These are phyloP conservation scores for Salix arbutifolia DNA, from an alignment of 345 rosid species.

Conservation along the genomic window DNA sequence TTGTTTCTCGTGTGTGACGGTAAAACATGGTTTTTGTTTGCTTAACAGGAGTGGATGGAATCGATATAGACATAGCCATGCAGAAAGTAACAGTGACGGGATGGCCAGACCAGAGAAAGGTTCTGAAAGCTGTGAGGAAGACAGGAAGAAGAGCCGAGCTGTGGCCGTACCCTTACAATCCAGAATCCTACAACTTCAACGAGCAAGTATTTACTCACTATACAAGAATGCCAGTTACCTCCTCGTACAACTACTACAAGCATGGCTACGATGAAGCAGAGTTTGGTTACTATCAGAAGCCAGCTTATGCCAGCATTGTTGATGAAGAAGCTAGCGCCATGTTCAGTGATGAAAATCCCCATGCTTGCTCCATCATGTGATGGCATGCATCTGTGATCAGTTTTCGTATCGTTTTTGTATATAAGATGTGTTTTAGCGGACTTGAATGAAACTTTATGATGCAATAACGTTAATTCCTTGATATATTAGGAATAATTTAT, in stretches of 20 bases:
- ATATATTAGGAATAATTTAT: background rate
- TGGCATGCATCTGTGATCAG: background rate
- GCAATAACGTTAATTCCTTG: background rate
- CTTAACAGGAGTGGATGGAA: conserved; percentile 53
- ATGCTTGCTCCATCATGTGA: conserved; percentile 68
- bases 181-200: conserved; percentile 37
- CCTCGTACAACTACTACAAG: conserved; percentile 49
- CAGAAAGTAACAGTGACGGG: conserved; percentile 84
- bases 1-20: background rate
- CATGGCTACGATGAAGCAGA: conserved; percentile 45
- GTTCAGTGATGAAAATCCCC: conserved; percentile 76
- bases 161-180: conserved; percentile 64
- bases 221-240: background rate
- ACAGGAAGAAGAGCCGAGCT: conserved; percentile 56
- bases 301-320: conserved; percentile 32
- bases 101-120: conserved; percentile 55
- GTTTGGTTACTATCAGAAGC: conserved; percentile 40
- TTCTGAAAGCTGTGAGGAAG: conserved; percentile 55
- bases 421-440: background rate
- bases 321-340: conserved; percentile 38
- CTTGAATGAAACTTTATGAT: background rate
- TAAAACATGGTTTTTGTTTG: background rate
- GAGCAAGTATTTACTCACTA: conserved; percentile 8
- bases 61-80: conserved; percentile 51
- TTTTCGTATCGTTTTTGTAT: background rate